Evolutionary conservation across 495 filamentous ascomycete species (phyloP), one percentile per base, ranked within the genome.

Genomic region (Podospora bellae-mahoneyi): DNA sequence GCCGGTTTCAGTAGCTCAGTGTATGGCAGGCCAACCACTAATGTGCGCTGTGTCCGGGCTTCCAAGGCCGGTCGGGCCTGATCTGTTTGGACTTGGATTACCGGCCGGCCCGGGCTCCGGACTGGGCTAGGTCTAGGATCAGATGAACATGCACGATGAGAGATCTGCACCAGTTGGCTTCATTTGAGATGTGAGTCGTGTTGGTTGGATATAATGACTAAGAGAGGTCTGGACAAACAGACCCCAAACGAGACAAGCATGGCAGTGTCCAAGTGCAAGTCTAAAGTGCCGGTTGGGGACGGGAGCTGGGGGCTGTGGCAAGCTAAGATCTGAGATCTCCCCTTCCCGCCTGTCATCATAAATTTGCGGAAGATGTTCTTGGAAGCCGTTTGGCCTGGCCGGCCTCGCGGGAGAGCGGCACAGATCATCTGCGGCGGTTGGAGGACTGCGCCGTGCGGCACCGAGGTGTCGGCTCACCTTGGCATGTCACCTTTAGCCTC

Each of bases 361-460:
- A 48, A 48, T 10, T 10, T 48, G 39, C 15, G 39, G 39, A 48
- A 48, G 39, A 48, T 18, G 9, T 48, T 48, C 39, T 48, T 48
- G 39, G 39, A 48, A 48, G 39, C 9, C 13, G 15, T 48, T 48
- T 48, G 39, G 39, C 39, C 39, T 48, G 39, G 9, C 39, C 18
- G 39, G 39, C n/a, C 55, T 19, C 55, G 13, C n/a, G 55, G n/a
- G 55, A 58, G 55, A 58, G 55, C 55, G 55, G 55, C 55, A 26
- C 23, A 58, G 55, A 23, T 20, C 55, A 58, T 58, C 10, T 10
- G n/a, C 23, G 18, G 55, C 55, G 23, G 55, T 20, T 58, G n/a
- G 55, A 18, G 4, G 19, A 9, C 69, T 66, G 65, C 44, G 60
- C 65, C 65, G 39, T 67, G 65, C 39, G 69, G 65, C 65, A 65